Conservation (phyloP, 2,329 filamentous ascomycete species). For the Neofusicoccum cordaticola region DNA sequence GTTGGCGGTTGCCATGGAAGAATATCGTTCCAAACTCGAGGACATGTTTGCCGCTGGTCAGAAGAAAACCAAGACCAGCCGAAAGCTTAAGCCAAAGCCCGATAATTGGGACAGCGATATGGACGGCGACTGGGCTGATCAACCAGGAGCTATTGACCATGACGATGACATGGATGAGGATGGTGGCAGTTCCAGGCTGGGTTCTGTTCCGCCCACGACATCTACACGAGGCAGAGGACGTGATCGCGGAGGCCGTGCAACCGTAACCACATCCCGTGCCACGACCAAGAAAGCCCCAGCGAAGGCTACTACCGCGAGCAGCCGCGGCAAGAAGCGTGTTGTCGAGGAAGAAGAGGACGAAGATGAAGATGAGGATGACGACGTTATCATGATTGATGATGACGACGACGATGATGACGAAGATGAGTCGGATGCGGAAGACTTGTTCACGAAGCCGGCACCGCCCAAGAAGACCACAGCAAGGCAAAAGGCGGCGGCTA, state of each 20-base stretch:
- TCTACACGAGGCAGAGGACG: slow-evolving; percentile 48
- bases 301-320: slow-evolving; percentile 26
- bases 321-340: slow-evolving; percentile 40
- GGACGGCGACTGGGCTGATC: slow-evolving; percentile 81
- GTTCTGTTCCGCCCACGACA: slow-evolving; percentile 34
- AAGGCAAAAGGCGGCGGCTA: slow-evolving; percentile 28
- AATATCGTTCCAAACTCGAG: slow-evolving; percentile 67
- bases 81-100: slow-evolving; percentile 70
- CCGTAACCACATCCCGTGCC: slow-evolving; percentile 35
- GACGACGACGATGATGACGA: slow-evolving; percentile 49
- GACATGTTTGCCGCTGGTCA: slow-evolving; percentile 66
- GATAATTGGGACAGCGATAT: slow-evolving; percentile 84
- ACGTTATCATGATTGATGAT: slow-evolving; percentile 39
- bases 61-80: slow-evolving; percentile 53
- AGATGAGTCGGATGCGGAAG: slow-evolving; percentile 25
- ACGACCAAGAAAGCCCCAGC: slow-evolving; percentile 35
- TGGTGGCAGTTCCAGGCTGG: slow-evolving; percentile 23
- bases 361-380: slow-evolving; percentile 36
- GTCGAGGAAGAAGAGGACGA: slow-evolving; percentile 36
- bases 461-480: slow-evolving; percentile 22
- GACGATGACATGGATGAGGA: slow-evolving; percentile 46
- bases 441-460: slow-evolving; percentile 36
- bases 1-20: slow-evolving; percentile 70
- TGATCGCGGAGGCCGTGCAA: slow-evolving; percentile 42
- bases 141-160: slow-evolving; percentile 63